phyloP scores from a whole-genome alignment of 345 rosid genomes.

The Aquilaria sinensis region DNA sequence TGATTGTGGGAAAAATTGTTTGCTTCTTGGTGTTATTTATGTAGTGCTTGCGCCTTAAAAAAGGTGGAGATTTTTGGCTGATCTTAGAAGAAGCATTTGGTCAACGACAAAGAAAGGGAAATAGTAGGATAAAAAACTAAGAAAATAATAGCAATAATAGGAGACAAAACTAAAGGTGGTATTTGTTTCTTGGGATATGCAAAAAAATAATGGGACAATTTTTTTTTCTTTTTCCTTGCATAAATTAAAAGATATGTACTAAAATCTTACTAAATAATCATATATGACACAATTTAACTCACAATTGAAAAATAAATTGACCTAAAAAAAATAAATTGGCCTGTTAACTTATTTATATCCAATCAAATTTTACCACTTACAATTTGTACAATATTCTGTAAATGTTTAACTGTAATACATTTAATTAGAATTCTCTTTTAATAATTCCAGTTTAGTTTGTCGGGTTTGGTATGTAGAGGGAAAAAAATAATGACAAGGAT shows the following conservation, averaged over 20 bases:
- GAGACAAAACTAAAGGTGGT: too few relatives aligned
- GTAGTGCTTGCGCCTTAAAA: conserved; percentile 22
- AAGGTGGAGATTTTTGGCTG: conserved; percentile 16
- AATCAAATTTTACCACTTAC: too few relatives aligned
- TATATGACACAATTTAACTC: too few relatives aligned
- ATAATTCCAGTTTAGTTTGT: conserved; percentile 7
- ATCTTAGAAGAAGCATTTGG: conserved; percentile 41
- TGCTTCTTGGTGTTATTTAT: conserved; percentile 21
- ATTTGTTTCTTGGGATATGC: conserved; percentile 41
- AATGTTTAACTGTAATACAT: too few relatives aligned
- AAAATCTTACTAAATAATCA: too few relatives aligned
- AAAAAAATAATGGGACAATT: conserved; percentile 12
- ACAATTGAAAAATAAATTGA: too few relatives aligned
- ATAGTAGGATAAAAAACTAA: not conserved
- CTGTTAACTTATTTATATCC: too few relatives aligned
- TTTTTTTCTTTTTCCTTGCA: not conserved
- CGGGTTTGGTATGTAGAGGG: conserved; percentile 32
- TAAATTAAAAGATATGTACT: too few relatives aligned
- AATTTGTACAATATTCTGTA: too few relatives aligned
- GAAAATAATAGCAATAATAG: too few relatives aligned
- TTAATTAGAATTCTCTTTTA: not conserved
- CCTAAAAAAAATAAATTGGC: too few relatives aligned
- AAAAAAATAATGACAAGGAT: conserved; percentile 45
- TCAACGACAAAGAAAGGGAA: conserved; percentile 43
- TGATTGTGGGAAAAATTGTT: conserved; percentile 3